Base-by-base conservation (phyloP, 2,329 filamentous ascomycete genomes). In the Hyphodiscus sp. region DNA sequence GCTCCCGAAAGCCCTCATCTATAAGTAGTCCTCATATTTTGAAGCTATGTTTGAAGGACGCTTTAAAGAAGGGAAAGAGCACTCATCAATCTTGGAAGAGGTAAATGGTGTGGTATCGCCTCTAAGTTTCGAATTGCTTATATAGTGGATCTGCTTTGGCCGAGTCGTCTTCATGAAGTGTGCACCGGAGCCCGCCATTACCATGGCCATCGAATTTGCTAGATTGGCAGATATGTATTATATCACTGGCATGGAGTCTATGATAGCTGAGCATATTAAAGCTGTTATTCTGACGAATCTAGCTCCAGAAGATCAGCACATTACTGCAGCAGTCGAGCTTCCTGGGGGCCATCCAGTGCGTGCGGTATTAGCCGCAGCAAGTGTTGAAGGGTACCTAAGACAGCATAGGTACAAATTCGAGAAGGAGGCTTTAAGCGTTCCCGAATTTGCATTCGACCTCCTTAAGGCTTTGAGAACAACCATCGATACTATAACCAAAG, bases 31-130 rank as follows among this genome's bases (percentile, higher is more conserved):
- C 43, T 38, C 47, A 51, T 60, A 58, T 51, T 57, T 60, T 41
- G 47, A 42, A 49, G 55, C 55, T 50, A 56, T 48, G 43, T 59
- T 59, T 38, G 38, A 58, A 58, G 53, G 45, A 54, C 8, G n/a
- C 19, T 58, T 61, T 29, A 54, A 56, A 23, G 55, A 59, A 51
- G 57, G 51, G 2, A 44, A 41, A 45, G 52, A 60, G 41, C 58
- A 58, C 54, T 52, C 56, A 41, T 47, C 58, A 13, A 61, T 38
- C 8, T 51, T 60, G 45, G 58, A 55, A 44, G 53, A 58, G 50
- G 52, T 54, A 49, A 33, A 60, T 55, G 59, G 59, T 23, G 55
- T 61, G 2, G 51, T 60, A 41, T 41, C 56, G 33, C 38, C 45
- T 49, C 57, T 29, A 47, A 58, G 50, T 18, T 57, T 61, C 45